Conservation (phyloP, 441 rosid species). For the Populus tomentosa region DNA sequence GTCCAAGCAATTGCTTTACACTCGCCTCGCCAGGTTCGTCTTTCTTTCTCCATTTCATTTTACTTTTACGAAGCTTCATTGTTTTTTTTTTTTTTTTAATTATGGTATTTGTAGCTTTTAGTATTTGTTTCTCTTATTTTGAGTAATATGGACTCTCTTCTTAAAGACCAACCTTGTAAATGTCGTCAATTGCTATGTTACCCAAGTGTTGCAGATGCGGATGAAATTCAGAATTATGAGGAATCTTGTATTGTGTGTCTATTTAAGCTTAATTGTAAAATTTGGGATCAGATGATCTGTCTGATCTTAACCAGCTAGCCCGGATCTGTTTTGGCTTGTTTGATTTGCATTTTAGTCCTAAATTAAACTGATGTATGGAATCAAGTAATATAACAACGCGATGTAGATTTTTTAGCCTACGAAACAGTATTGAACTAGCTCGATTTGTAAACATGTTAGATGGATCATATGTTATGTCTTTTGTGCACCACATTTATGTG, state of each 20-base stretch:
- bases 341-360: neutral
- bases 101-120: neutral
- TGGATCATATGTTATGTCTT: neutral
- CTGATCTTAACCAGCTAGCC: neutral
- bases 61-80: neutral
- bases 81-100: neutral
- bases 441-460: neutral
- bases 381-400: too few species aligned
- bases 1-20: conserved; percentile 60
- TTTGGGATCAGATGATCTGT: neutral
- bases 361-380: neutral
- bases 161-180: neutral
- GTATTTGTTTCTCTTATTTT: neutral
- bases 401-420: too few species aligned
- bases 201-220: neutral
- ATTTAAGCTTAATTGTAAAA: neutral
- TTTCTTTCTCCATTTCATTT: conserved; percentile 13
- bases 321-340: neutral
- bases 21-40: conserved; percentile 71
- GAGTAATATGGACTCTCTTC: neutral
- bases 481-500: neutral
- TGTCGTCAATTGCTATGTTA: neutral
- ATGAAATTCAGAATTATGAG: neutral
- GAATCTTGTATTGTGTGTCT: neutral
- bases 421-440: neutral